phyloP scores from a whole-genome alignment of 2,329 filamentous ascomycete species.

The Phoma sp. region DNA sequence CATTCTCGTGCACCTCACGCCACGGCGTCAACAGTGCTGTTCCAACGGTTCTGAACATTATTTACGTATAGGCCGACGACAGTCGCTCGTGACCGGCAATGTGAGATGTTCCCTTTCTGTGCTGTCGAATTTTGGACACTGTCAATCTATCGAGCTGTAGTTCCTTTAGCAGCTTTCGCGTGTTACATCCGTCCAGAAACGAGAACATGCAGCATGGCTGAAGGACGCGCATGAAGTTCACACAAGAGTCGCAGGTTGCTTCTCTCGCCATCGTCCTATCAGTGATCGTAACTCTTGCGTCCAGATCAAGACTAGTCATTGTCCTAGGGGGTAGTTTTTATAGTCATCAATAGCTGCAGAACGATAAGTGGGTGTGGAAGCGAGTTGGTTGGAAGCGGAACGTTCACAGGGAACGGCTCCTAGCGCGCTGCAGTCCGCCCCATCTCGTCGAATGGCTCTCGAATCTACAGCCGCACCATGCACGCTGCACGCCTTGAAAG shows the following conservation, averaged over 20 bases:
- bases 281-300: neutral
- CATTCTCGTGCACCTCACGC: neutral
- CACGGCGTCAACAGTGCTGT: neutral
- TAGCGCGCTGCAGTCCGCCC: conserved; percentile 3
- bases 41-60: neutral
- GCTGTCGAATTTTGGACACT: neutral
- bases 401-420: neutral
- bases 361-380: neutral
- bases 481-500: neutral
- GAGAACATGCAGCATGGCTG: neutral
- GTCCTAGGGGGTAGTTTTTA: too few relatives aligned
- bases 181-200: neutral
- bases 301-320: too few relatives aligned
- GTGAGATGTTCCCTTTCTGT: neutral
- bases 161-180: neutral
- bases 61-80: neutral
- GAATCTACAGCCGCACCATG: neutral
- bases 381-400: neutral
- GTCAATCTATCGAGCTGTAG: neutral
- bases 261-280: neutral
- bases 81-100: neutral
- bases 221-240: neutral
- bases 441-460: neutral
- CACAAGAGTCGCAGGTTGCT: neutral
- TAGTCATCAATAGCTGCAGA: neutral